Evolutionary conservation across 345 rosid genomes (phyloP).

Genomic region (Eucalyptus urophylla): DNA sequence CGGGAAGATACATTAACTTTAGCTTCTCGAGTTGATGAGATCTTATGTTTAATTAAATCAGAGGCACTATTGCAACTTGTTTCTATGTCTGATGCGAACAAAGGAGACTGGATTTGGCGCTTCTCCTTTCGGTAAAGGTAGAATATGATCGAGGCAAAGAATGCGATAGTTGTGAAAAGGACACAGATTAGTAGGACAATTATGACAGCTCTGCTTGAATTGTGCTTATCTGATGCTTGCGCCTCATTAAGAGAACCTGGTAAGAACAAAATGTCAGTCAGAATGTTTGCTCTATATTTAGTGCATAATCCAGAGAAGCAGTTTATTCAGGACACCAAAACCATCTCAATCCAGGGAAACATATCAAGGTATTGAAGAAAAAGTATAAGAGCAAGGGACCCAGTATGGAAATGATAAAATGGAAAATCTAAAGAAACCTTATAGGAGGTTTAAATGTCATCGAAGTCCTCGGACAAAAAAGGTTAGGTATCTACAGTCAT

Average conservation of each 20-base stretch:
- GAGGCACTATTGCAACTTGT: constrained; percentile 71
- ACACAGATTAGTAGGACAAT: constrained; percentile 43
- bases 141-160: constrained; percentile 48
- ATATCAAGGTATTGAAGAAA: neutral
- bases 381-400: neutral
- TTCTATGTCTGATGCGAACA: constrained; percentile 55
- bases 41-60: constrained; percentile 51
- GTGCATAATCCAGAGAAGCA: neutral
- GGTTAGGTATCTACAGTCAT: neutral
- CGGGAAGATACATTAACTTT: constrained; percentile 22
- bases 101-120: constrained; percentile 21
- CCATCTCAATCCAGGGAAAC: neutral
- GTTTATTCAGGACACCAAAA: neutral
- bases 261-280: constrained; percentile 1
- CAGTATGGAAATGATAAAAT: neutral
- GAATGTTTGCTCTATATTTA: neutral
- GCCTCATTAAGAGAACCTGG: constrained; percentile 30
- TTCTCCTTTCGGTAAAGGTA: constrained; percentile 43
- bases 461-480: neutral
- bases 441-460: neutral
- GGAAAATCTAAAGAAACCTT: neutral
- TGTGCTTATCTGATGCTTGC: constrained; percentile 28
- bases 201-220: constrained; percentile 45
- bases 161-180: constrained; percentile 53
- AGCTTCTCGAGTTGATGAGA: constrained; percentile 28